phyloP scores from a whole-genome alignment of 2,329 filamentous ascomycete genomes.

The Bipolaris zeicola region DNA sequence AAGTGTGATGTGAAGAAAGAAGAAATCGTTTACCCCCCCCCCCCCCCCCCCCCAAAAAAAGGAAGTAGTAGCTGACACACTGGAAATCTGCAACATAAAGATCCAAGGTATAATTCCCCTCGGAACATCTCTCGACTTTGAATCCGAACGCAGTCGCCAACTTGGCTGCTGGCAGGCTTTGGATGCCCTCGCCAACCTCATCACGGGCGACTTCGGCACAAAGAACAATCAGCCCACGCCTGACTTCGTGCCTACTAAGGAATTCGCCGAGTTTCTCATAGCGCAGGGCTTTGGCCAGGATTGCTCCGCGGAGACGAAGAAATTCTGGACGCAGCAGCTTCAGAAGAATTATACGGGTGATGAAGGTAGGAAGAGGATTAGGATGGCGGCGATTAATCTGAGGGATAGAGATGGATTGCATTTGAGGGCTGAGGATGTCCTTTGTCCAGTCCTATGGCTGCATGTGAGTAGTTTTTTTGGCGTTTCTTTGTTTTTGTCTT shows the following conservation, averaged over 20 bases:
- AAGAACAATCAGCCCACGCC: constrained; percentile 46
- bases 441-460: constrained; percentile 59
- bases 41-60: not conserved
- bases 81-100: constrained; percentile 30
- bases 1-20: not conserved
- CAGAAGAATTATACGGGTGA: constrained; percentile 56
- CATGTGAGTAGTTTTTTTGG: constrained; percentile 40
- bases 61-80: not conserved
- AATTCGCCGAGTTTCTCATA: constrained; percentile 55
- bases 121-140: constrained; percentile 59
- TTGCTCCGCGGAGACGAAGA: constrained; percentile 43
- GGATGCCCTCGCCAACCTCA: constrained; percentile 41
- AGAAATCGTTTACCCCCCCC: not conserved
- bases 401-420: constrained; percentile 57
- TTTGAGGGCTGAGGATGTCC: constrained; percentile 53
- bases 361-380: constrained; percentile 53
- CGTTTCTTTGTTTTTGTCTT: not conserved
- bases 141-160: constrained; percentile 51
- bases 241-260: constrained; percentile 50
- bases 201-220: constrained; percentile 47
- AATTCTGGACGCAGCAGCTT: constrained; percentile 54
- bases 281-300: constrained; percentile 55
- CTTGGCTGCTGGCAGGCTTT: constrained; percentile 58
- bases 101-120: constrained; percentile 59
- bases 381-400: constrained; percentile 59